Percentiles rank a stretch among this genome's conserved stretches.
Conservation (phyloP, 257 asterid genomes). For the Plantago ovata region DNA sequence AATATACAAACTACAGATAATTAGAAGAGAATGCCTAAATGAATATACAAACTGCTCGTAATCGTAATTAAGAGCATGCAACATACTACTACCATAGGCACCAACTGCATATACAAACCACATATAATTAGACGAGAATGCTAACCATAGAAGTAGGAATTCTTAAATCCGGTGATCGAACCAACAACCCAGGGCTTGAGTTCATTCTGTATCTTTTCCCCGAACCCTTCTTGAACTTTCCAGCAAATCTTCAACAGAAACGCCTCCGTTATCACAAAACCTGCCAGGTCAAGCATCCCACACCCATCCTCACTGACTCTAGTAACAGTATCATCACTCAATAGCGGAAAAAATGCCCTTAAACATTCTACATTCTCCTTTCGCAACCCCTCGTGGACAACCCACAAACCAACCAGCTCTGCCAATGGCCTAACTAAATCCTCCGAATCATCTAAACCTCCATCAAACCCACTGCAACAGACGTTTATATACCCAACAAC, state of each 20-base stretch:
- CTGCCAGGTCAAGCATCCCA: constrained; percentile 43
- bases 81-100: too few relatives aligned
- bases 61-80: too few relatives aligned
- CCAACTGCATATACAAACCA: too few relatives aligned
- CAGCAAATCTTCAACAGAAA: constrained; percentile 54
- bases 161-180: constrained; percentile 43
- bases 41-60: not conserved
- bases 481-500: constrained; percentile 44
- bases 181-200: constrained; percentile 55
- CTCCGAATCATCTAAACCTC: constrained; percentile 27
- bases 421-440: constrained; percentile 35
- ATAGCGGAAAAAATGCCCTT: constrained; percentile 50
- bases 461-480: constrained; percentile 40
- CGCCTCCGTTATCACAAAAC: constrained; percentile 54
- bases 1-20: too few relatives aligned
- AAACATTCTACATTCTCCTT: constrained; percentile 24
- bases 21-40: constrained; percentile 15
- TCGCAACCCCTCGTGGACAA: constrained; percentile 26
- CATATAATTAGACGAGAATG: not conserved
- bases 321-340: constrained; percentile 31
- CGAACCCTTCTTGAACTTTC: constrained; percentile 38
- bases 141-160: constrained; percentile 58
- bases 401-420: constrained; percentile 53
- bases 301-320: constrained; percentile 34
- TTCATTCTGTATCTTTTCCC: constrained; percentile 41